These are phyloP conservation scores for Toxoplasma gondii DNA, from an alignment of 169 alveolate genomes.

Conservation along the genomic window DNA sequence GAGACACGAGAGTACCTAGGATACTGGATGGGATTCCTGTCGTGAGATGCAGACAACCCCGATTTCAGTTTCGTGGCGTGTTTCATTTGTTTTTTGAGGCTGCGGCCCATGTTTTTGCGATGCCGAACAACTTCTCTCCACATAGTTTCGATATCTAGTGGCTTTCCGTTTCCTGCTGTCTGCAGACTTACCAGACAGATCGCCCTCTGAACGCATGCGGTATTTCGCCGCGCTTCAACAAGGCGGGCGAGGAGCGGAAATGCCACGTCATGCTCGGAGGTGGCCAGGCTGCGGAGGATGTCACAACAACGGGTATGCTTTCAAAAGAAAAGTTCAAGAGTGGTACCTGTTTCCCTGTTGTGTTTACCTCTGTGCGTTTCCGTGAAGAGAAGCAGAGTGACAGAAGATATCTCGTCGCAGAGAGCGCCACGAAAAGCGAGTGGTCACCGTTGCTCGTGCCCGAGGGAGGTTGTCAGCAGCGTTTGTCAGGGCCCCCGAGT, in stretches of 20 bases:
- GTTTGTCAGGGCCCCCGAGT: too few relatives aligned
- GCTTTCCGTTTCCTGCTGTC: constrained; percentile 20
- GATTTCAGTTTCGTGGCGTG: too few relatives aligned
- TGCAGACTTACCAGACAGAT: constrained; percentile 83
- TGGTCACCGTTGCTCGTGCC: too few relatives aligned
- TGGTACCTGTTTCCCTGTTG: background rate
- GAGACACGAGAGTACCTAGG: too few relatives aligned
- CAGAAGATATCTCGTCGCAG: too few relatives aligned
- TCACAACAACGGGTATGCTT: constrained; percentile 82
- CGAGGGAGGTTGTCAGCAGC: too few relatives aligned
- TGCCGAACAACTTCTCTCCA: too few relatives aligned
- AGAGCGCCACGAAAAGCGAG: too few relatives aligned
- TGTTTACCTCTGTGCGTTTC: background rate
- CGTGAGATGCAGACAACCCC: too few relatives aligned
- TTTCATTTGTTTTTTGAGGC: background rate
- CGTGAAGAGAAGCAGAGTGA: too few relatives aligned
- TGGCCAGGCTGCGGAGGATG: constrained; percentile 92
- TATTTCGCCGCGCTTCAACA: constrained; percentile 84
- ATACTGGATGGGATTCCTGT: too few relatives aligned
- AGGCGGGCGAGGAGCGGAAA: constrained; percentile 75
- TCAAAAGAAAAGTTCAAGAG: background rate
- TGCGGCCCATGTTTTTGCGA: background rate
- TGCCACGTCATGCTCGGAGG: constrained; percentile 89
- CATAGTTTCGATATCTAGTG: too few relatives aligned
- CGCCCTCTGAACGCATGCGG: constrained; percentile 89